Base-by-base conservation (phyloP, 2,329 filamentous ascomycete genomes). In the Exophiala sp. region DNA sequence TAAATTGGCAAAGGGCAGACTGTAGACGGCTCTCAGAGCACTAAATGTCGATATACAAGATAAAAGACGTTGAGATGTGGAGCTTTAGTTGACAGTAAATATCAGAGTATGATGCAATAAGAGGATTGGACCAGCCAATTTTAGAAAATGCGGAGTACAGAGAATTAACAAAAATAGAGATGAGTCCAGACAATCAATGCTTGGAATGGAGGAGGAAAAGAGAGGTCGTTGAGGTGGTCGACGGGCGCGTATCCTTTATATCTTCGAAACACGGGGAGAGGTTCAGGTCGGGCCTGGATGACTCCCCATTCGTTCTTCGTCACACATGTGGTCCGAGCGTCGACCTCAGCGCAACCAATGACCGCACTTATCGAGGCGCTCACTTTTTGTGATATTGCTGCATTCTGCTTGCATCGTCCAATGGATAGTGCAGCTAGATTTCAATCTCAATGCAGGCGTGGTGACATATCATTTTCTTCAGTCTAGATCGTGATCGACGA, bases 91-190 rank as follows among this genome's bases (percentile, higher is more conserved):
- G 35, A 29, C 33, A 14, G 18, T 38, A 59, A 65, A 59, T 64
- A 64, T 64, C 63, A 67, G 61, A 44, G 48, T 54, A 51, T 51
- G 56, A 63, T 40, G 48, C 57, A 55, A 60, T 57, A 58, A 60
- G 54, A 59, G 55, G 66, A 69, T 65, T 75, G 72, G 72, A 65
- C 72, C 72, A 72, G 72, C 72, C 72, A 74, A 71, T 68, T 66
- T 48, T 43, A 47, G 46, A 50, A 63, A 5, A 65, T 66, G 60
- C 57, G 48, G 52, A 59, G 35, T 32, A 41, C 18, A 66, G 57
- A 56, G 68, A 66, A 69, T 56, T 49, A 48, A 72, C 66, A 69
- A 65, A 70, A 67, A 51, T 60, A 66, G 50, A 62, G 53, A 59
- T 52, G 52, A 63, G 51, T 52, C 65, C 63, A 70, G 68, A 70